These are phyloP conservation scores for Kwoniella dendrophila DNA, from an alignment of 768 basidiomycete species.

Conservation along the genomic window DNA sequence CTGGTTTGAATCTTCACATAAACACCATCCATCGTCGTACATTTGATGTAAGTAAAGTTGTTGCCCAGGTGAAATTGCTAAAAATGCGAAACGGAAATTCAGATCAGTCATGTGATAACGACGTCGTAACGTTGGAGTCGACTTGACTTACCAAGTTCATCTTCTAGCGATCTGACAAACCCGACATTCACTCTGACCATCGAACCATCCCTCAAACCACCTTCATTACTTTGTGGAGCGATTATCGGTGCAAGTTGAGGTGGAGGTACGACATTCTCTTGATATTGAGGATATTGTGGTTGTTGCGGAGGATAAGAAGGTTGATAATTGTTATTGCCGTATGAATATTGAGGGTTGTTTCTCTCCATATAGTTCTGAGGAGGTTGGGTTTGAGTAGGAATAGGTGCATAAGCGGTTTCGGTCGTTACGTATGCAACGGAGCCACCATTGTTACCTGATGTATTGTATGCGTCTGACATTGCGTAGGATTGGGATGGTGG, in stretches of 20 bases:
- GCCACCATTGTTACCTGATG: not conserved
- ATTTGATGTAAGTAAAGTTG: constrained; percentile 51
- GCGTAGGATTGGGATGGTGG: constrained; percentile 41
- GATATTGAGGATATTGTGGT: constrained; percentile 15
- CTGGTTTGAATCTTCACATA: constrained; percentile 50
- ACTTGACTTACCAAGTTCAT: constrained; percentile 54
- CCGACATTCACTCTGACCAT: constrained; percentile 52
- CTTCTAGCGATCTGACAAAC: constrained; percentile 52
- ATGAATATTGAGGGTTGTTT: constrained; percentile 6
- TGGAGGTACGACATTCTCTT: constrained; percentile 13
- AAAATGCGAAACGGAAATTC: not conserved
- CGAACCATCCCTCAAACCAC: constrained; percentile 41
- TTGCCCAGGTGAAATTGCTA: constrained; percentile 52
- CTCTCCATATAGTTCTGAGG: constrained; percentile 15
- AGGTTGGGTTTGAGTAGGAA: constrained; percentile 1
- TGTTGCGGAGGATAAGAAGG: constrained; percentile 15
- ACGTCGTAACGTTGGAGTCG: not conserved
- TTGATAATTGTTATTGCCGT: constrained; percentile 4
- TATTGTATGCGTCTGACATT: constrained; percentile 35
- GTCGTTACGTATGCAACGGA: constrained; percentile 23
- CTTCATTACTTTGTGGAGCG: not conserved
- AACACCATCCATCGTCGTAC: constrained; percentile 55
- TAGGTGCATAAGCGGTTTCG: constrained; percentile 14
- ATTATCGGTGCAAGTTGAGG: not conserved
- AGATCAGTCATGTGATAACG: not conserved